A percentile compares a stretch with the other conserved stretches of the same genome.
Conservation (phyloP, 2,329 filamentous ascomycete species). For the Capronia coronata region DNA sequence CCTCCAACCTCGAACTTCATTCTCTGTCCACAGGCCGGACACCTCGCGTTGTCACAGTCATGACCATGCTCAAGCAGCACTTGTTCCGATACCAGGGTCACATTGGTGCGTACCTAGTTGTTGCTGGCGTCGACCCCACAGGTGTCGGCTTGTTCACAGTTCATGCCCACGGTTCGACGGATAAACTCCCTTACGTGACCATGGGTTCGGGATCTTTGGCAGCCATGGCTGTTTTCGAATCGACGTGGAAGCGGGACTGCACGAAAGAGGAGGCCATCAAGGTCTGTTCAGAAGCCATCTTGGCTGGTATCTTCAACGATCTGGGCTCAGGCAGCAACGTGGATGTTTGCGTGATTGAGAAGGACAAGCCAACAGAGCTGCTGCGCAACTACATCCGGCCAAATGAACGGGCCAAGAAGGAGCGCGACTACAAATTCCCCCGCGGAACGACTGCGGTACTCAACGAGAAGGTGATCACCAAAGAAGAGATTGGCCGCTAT, state of each 20-base stretch:
- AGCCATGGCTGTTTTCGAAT: slow-evolving; percentile 97
- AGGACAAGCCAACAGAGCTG: slow-evolving; percentile 81
- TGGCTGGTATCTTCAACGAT: slow-evolving; percentile 98
- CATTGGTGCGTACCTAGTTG: slow-evolving; percentile 95
- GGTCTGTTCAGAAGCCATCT: slow-evolving; percentile 77
- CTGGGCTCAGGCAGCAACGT: slow-evolving; percentile 95
- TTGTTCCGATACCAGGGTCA: slow-evolving; percentile 97
- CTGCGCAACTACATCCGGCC: slow-evolving; percentile 89
- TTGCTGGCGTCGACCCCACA: slow-evolving; percentile 93
- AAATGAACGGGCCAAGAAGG: slow-evolving; percentile 84
- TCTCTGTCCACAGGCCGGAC: slow-evolving; percentile 92
- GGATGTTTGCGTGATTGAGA: slow-evolving; percentile 90
- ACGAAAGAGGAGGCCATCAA: slow-evolving; percentile 74
- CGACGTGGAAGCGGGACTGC: slow-evolving; percentile 77
- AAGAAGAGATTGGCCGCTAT: slow-evolving; percentile 89
- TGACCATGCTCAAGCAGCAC: slow-evolving; percentile 99
- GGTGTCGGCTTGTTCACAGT: slow-evolving; percentile 95
- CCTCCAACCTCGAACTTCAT: slow-evolving; percentile 96
- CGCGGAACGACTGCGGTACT: slow-evolving; percentile 91
- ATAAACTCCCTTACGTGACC: slow-evolving; percentile 98
- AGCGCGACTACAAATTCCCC: slow-evolving; percentile 85
- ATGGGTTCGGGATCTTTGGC: slow-evolving; percentile 96
- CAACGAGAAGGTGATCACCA: slow-evolving; percentile 92
- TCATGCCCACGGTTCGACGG: slow-evolving; percentile 94
- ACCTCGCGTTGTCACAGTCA: slow-evolving; percentile 95